Evolutionary conservation across 495 filamentous ascomycete genomes (phyloP).

Genomic region (Xylaria longipes): DNA sequence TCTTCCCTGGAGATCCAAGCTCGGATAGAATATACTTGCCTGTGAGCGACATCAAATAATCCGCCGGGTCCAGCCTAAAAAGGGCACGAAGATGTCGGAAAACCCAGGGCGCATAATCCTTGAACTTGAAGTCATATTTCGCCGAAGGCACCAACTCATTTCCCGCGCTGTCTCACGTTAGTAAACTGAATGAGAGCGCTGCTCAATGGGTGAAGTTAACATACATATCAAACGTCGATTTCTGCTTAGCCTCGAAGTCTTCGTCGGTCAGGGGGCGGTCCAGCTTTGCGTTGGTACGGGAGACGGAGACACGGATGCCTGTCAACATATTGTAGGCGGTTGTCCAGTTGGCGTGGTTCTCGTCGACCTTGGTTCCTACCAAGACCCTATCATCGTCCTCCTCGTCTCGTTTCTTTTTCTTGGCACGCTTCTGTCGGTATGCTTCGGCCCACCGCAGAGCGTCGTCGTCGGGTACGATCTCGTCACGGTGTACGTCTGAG

Average conservation of each 20-base stretch:
- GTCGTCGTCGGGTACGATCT: conserved; percentile 86
- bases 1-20: conserved; percentile 95
- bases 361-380: conserved; percentile 98
- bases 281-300: conserved; percentile 95
- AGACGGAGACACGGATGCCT: conserved; percentile 95
- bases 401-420: conserved; percentile 78
- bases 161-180: conserved; percentile 68
- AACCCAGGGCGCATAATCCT: conserved; percentile 99
- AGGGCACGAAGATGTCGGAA: conserved; percentile 90
- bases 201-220: conserved; percentile 32
- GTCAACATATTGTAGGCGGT: conserved; percentile 99
- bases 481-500: conserved; percentile 82
- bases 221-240: conserved; percentile 98
- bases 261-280: conserved; percentile 84
- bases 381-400: conserved; percentile 93
- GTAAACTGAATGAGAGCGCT: conserved; percentile 22
- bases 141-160: conserved; percentile 97
- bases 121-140: conserved; percentile 99
- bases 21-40: conserved; percentile 99
- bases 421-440: conserved; percentile 86
- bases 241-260: conserved; percentile 91
- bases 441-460: conserved; percentile 91
- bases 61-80: conserved; percentile 92
- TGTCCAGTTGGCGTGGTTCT: conserved; percentile 96
- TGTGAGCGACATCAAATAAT: conserved; percentile 97